Evolutionary conservation across 129 eudicot genomes (phyloP), one percentile per base, ranked within the genome.

Genomic region (Saposhnikovia divaricata): DNA sequence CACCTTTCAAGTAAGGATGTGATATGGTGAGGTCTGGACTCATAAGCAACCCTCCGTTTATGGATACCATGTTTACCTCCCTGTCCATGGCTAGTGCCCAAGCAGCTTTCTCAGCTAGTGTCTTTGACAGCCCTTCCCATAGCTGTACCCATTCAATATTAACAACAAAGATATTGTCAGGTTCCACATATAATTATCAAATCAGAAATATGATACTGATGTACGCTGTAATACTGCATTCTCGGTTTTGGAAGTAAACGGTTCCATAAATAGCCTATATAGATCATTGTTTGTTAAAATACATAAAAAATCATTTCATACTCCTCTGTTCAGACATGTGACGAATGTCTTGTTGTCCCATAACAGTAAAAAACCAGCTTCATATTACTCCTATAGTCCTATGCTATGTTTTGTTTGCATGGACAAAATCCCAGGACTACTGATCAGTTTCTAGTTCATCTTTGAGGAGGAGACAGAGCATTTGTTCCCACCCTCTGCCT

Each of bases 11-110:
- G 79, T 93, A 93, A 27, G 98, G 98, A 51, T 87, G 88, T 10
- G 89, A 88, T 80, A 93, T 86, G 42, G 89, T 85, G 78, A 91
- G 85, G 70, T 91, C 89, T 18, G 93, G 96, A 47, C 82, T 78
- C 81, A 88, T 77, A 23, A 87, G 25, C 38, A 93, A 70, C 44
- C 98, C 98, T 9, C 85, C 91, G 25, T 93, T 93, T 70, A 93
- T 83, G 23, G 90, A 85, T n/a, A 91, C 97, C 97, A 93, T 93
- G 89, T 83, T 91, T 73, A 93, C 87, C 82, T 86, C 98, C 82
- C 98, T 76, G 93, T 93, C 98, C 97, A 89, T 91, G 31, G 98
- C 98, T 55, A 93, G 59, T 13, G 98, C 97, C 98, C 97, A 91
- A 1, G 97, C 97, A 4, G 90, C 83, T 86, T 88, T 93, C 81